These are phyloP conservation scores for Rhizopogon roseolus DNA, from an alignment of 768 basidiomycete genomes.

Conservation along the genomic window DNA sequence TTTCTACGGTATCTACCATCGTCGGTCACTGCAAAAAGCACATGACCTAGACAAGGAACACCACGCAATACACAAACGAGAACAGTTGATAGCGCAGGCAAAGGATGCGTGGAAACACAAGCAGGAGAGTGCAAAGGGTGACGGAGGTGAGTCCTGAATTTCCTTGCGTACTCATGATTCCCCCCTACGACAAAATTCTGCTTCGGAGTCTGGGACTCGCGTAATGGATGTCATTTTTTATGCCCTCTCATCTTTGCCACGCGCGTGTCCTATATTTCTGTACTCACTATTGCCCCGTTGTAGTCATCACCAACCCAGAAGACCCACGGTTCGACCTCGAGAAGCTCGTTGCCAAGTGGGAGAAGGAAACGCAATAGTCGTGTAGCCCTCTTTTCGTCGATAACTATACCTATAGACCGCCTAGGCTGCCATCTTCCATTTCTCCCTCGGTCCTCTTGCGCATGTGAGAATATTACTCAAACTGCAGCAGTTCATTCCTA, in stretches of 20 bases:
- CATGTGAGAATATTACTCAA: background rate
- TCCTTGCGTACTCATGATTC: background rate
- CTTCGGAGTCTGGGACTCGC: background rate
- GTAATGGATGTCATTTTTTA: background rate
- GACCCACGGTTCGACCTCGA: slow-evolving; percentile 96
- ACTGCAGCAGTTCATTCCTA: background rate
- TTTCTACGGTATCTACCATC: slow-evolving; percentile 89
- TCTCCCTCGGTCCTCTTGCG: background rate
- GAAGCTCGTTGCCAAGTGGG: slow-evolving; percentile 76
- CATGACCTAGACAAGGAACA: slow-evolving; percentile 75
- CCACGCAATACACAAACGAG: slow-evolving; percentile 66
- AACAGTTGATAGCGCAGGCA: slow-evolving; percentile 78
- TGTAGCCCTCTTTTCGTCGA: slow-evolving; percentile 13
- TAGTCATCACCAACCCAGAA: slow-evolving; percentile 92
- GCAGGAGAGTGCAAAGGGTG: slow-evolving; percentile 47
- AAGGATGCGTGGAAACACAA: slow-evolving; percentile 89
- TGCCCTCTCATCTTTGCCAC: background rate
- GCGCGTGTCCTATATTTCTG: background rate
- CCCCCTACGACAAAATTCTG: background rate
- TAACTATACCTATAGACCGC: slow-evolving; percentile 24
- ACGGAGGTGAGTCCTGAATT: slow-evolving; percentile 45
- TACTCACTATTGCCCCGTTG: slow-evolving; percentile 8
- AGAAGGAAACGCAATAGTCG: slow-evolving; percentile 57
- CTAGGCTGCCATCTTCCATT: slow-evolving; percentile 3
- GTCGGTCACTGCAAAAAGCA: slow-evolving; percentile 79